These are phyloP conservation scores for Cicer bijugum DNA, from an alignment of 306 rosid species.

Conservation along the genomic window DNA sequence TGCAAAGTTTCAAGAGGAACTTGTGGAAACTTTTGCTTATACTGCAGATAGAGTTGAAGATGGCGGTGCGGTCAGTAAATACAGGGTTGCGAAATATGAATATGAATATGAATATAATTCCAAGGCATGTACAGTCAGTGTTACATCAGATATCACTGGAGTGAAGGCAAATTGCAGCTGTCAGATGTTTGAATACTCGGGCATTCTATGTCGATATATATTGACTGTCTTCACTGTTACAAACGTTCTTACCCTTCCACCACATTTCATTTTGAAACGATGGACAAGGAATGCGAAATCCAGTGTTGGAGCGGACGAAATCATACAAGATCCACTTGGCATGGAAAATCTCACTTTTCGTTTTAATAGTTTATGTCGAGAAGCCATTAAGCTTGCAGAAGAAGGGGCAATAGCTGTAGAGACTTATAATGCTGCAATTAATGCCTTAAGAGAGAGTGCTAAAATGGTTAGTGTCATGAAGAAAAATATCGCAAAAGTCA, in stretches of 20 bases:
- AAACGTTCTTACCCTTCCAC: slow-evolving; percentile 80
- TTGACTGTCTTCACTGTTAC: slow-evolving; percentile 85
- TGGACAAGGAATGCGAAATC: slow-evolving; percentile 78
- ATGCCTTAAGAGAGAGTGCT: slow-evolving; percentile 61
- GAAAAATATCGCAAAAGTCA: slow-evolving; percentile 63
- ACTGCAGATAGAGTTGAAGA: slow-evolving; percentile 70
- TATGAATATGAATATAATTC: slow-evolving; percentile 72
- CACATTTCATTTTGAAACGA: slow-evolving; percentile 68
- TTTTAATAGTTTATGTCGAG: slow-evolving; percentile 72
- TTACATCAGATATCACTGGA: slow-evolving; percentile 53
- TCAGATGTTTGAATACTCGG: slow-evolving; percentile 85
- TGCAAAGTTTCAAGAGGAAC: slow-evolving; percentile 75
- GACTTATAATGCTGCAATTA: slow-evolving; percentile 68
- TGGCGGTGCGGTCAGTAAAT: slow-evolving; percentile 60
- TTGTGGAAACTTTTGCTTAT: slow-evolving; percentile 77
- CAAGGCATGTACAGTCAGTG: slow-evolving; percentile 63
- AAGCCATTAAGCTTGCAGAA: slow-evolving; percentile 76
- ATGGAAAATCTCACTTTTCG: slow-evolving; percentile 63
- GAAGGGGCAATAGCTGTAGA: slow-evolving; percentile 71
- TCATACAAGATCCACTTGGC: slow-evolving; percentile 50
- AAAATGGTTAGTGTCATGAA: slow-evolving; percentile 56
- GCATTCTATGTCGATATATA: slow-evolving; percentile 77
- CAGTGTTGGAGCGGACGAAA: slow-evolving; percentile 53
- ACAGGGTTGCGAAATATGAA: slow-evolving; percentile 79
- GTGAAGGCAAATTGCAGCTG: slow-evolving; percentile 73